phyloP scores from a whole-genome alignment of 148 eudicot species.

The Beta vulgaris region DNA sequence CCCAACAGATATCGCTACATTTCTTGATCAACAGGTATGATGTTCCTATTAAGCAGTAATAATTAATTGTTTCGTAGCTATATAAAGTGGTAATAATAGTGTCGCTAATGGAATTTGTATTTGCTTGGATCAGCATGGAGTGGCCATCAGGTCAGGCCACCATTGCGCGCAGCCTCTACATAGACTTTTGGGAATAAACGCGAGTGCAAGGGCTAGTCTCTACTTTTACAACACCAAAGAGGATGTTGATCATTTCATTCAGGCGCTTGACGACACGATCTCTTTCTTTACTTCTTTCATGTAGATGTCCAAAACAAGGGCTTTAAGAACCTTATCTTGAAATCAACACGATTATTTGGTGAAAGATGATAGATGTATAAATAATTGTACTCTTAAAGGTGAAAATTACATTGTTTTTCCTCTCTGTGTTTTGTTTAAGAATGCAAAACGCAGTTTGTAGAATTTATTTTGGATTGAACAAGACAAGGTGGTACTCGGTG shows the following conservation, averaged over 20 bases:
- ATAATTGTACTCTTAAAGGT: too few species aligned
- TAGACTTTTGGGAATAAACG: conserved; percentile 64
- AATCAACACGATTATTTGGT: too few species aligned
- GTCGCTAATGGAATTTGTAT: background rate
- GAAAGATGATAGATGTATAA: too few species aligned
- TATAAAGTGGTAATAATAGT: background rate
- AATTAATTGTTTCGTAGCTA: background rate
- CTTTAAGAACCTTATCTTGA: too few species aligned
- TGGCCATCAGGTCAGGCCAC: conserved; percentile 92
- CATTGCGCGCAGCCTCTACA: conserved; percentile 98
- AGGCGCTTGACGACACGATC: conserved; percentile 63
- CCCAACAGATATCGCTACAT: conserved; percentile 79
- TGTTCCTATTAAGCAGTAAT: background rate
- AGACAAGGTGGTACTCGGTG: too few species aligned
- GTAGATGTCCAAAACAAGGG: too few species aligned
- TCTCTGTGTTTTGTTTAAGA: too few species aligned
- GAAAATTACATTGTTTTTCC: too few species aligned
- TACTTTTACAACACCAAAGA: conserved; percentile 89
- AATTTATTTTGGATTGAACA: too few species aligned
- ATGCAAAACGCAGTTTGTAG: too few species aligned
- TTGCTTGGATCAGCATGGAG: conserved; percentile 57
- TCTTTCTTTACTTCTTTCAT: conserved; percentile 61
- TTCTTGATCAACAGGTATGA: conserved; percentile 85
- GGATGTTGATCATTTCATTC: conserved; percentile 69
- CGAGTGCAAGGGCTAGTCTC: conserved; percentile 88